phyloP scores from a whole-genome alignment of 176 grass and related monocot species.

The Oryza longistaminata region DNA sequence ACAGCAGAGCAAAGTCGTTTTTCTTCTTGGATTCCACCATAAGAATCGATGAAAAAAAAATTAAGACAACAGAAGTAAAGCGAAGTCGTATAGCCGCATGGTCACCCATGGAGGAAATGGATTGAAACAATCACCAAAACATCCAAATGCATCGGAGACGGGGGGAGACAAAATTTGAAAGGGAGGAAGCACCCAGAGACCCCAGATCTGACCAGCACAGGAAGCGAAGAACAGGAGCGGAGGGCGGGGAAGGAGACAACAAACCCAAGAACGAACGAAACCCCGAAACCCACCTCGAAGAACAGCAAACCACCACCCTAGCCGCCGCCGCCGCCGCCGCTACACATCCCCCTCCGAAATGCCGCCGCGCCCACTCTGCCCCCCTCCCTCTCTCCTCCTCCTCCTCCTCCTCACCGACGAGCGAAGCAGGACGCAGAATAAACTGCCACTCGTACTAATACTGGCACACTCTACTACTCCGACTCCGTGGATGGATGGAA shows the following conservation, averaged over 20 bases:
- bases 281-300: neutral
- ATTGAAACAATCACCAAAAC: neutral
- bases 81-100: neutral
- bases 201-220: constrained; percentile 26
- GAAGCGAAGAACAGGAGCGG: neutral
- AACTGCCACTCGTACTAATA: neutral
- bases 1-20: neutral
- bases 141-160: neutral
- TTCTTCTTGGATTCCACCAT: neutral
- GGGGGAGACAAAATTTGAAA: neutral
- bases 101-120: neutral
- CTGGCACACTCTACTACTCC: neutral
- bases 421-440: neutral
- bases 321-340: constrained; percentile 24
- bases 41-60: neutral
- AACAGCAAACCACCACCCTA: neutral
- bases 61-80: neutral
- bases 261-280: neutral
- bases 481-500: neutral
- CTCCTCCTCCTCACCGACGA: no score
- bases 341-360: neutral
- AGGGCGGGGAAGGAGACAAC: neutral
- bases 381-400: neutral
- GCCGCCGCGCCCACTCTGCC: neutral
- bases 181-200: neutral